phyloP scores from a whole-genome alignment of 306 rosid genomes.

The Castanospermum australe region DNA sequence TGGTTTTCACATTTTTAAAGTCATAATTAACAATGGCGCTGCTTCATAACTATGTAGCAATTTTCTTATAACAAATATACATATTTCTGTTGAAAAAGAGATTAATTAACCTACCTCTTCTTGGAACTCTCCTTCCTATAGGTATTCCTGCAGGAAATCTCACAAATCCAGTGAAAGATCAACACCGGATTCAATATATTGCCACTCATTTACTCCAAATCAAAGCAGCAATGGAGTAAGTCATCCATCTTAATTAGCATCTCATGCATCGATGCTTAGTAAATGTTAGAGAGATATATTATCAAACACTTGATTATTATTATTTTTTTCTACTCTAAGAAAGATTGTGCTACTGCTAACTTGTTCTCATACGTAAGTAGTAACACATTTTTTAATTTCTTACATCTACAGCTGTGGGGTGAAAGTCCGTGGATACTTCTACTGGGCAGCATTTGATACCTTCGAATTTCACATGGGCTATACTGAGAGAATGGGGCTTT shows the following conservation, averaged over 20 bases:
- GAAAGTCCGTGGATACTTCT: conserved; percentile 34
- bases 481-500: conserved; percentile 10
- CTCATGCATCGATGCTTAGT: not conserved
- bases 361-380: not conserved
- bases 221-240: conserved; percentile 32
- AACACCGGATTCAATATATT: conserved; percentile 8
- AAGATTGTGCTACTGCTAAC: not conserved
- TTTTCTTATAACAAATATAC: too few species aligned
- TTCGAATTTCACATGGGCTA: conserved; percentile 30
- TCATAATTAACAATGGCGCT: too few species aligned
- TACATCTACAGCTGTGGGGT: conserved; percentile 24
- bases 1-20: not conserved
- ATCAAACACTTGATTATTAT: not conserved
- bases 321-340: not conserved
- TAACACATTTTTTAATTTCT: not conserved
- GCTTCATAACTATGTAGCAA: too few species aligned
- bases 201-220: conserved; percentile 12
- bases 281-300: not conserved
- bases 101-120: not conserved
- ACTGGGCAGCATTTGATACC: conserved; percentile 23
- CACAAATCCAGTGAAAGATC: conserved; percentile 17
- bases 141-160: conserved; percentile 7
- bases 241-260: not conserved
- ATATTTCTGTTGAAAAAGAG: not conserved
- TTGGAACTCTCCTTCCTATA: not conserved